Base-by-base conservation (phyloP, 176 grass and related monocot species). In the Areca catechu region DNA sequence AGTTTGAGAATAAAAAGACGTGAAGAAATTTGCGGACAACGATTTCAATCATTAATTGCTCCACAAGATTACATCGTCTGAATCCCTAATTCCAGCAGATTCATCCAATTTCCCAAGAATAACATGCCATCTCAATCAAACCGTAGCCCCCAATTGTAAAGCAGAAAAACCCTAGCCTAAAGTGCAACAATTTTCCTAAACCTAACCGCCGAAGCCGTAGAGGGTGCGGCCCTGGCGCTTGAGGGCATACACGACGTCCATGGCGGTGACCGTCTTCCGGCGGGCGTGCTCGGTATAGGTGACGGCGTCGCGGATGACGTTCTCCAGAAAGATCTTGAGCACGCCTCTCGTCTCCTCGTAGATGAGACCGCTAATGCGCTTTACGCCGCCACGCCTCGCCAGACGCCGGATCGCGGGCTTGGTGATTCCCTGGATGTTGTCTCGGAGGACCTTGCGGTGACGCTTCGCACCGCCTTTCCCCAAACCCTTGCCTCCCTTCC, bases 321-420 rank as follows among this genome's bases (percentile, higher is more conserved):
- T 71, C 68, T 71, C 68, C 7, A 70, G 68, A 56, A 71, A 71
- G 43, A 71, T 60, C 47, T 71, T 71, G 55, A 71, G 68, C 16
- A 71, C 68, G 17, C 56, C 68, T 16, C 68, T 55, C 14, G 68
- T 71, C 56, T 71, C 68, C 23, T 71, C 68, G 56, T 71, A 71
- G 68, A 71, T 71, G 3, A 71, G 68, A 2, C 68, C 68, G 22
- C 68, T 71, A 47, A 71, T 71, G 21, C 68, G 56, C 68, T 71
- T 71, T 56, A 71, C 68, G 55, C 68, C 68, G 15, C 68, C 68
- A 21, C 68, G 29, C 68, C 68, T 23, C 47, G 68, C 68, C 56
- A 71, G 43, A 7, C 68, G 68, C 55, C 68, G 68, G 56, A 71
- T 71, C 68, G 68, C 68, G 4, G 68, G 68, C 47, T 71, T 71